Evolutionary conservation across 768 basidiomycete genomes (phyloP).

Genomic region (Lactarius hengduanensis): DNA sequence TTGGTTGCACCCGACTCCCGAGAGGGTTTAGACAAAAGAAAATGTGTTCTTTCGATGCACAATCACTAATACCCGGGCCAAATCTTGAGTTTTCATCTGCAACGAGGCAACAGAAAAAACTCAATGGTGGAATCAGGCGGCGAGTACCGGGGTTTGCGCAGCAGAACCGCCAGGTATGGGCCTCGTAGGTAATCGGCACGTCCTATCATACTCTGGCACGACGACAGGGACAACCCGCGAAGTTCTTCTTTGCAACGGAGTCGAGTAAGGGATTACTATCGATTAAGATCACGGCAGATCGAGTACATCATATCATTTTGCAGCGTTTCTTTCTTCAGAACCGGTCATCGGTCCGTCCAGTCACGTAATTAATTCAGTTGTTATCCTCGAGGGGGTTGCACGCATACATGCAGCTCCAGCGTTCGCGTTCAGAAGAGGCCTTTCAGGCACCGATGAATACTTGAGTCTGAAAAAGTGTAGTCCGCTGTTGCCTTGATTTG

Average conservation of each 20-base stretch:
- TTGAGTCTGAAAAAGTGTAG: neutral
- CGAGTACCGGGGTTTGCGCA: neutral
- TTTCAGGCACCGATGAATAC: neutral
- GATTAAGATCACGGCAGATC: neutral
- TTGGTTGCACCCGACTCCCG: neutral
- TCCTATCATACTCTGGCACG: neutral
- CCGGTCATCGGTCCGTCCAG: neutral
- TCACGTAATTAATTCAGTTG: neutral
- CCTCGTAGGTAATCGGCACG: neutral
- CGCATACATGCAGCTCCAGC: neutral
- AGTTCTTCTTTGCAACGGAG: neutral
- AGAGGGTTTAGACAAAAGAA: neutral
- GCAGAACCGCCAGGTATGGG: neutral
- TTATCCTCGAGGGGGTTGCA: constrained; percentile 1
- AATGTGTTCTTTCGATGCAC: neutral
- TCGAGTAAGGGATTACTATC: neutral
- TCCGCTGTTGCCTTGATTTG: neutral
- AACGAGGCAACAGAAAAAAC: neutral
- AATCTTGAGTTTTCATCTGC: neutral
- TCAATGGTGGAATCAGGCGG: too few relatives aligned
- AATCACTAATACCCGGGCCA: neutral
- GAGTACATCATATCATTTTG: neutral
- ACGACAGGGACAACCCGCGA: neutral
- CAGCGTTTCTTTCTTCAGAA: neutral
- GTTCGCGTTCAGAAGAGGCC: neutral